Conservation (phyloP, 2,329 filamentous ascomycete species). For the Phyllosticta paracitricarpa region DNA sequence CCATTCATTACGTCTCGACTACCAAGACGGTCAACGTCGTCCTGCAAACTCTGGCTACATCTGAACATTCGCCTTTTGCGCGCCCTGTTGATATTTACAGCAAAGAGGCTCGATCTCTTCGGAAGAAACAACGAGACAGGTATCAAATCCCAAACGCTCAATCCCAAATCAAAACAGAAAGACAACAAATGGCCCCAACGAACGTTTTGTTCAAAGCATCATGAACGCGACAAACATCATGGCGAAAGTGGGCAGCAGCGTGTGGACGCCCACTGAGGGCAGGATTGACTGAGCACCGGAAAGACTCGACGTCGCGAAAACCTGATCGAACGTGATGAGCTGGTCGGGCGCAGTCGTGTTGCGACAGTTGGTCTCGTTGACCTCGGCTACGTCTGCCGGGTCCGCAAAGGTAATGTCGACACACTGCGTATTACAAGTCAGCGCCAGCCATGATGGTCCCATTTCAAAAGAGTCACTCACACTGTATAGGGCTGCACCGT, state of each 20-base stretch:
- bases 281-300: constrained; percentile 12
- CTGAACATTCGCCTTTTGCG: neutral
- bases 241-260: neutral
- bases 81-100: neutral
- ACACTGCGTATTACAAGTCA: constrained; percentile 50
- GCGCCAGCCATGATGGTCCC: neutral
- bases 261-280: neutral
- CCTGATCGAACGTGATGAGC: constrained; percentile 61
- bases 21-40: neutral
- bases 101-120: neutral
- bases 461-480: constrained; percentile 39
- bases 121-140: neutral
- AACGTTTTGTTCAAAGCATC: neutral
- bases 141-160: constrained; percentile 2
- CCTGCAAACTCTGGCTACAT: neutral
- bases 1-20: neutral
- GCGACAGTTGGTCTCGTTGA: constrained; percentile 78
- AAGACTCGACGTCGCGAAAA: constrained; percentile 48
- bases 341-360: constrained; percentile 52
- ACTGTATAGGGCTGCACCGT: constrained; percentile 74
- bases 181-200: neutral
- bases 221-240: constrained; percentile 5
- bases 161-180: neutral
- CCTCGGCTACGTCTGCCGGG: constrained; percentile 61
- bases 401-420: constrained; percentile 90